A percentile compares a stretch with the other conserved stretches of the same genome.
phyloP scores from a whole-genome alignment of 768 basidiomycete species.

The Mycena venus region DNA sequence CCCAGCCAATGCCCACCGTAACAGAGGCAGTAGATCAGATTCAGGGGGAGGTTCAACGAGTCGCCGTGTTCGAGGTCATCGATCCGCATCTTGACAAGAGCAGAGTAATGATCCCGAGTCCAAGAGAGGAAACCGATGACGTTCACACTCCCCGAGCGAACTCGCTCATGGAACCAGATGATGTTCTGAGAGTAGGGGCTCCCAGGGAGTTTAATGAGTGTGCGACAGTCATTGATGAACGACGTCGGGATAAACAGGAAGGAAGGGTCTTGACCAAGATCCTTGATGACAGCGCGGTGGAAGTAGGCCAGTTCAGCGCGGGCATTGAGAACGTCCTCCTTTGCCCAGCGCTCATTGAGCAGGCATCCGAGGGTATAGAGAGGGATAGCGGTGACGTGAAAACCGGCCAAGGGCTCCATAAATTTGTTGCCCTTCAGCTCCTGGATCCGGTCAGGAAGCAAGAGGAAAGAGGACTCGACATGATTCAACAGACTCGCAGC shows the following conservation, averaged over 20 bases:
- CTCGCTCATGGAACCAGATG: neutral
- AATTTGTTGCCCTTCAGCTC: neutral
- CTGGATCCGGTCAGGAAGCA: neutral
- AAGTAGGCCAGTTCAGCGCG: neutral
- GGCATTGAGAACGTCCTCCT: neutral
- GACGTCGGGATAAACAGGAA: neutral
- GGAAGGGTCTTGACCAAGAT: neutral
- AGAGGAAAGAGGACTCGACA: neutral
- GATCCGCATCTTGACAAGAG: neutral
- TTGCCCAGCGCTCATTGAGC: conserved; percentile 1
- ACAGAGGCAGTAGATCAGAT: neutral
- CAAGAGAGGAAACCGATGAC: neutral
- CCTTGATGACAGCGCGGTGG: neutral
- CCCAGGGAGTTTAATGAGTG: neutral
- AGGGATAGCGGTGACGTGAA: neutral
- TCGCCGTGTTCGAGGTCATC: neutral
- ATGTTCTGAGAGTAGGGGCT: neutral
- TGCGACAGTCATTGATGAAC: neutral
- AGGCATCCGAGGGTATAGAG: neutral
- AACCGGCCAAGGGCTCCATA: neutral
- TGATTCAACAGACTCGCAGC: neutral
- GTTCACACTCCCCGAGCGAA: neutral
- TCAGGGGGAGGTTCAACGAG: neutral
- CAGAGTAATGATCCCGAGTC: neutral
- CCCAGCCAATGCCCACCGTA: neutral